Percentiles rank a stretch among this genome's conserved stretches.
These are phyloP conservation scores for Sugiyamaella grinbergsii DNA, from an alignment of 1,139 yeast species.

Conservation along the genomic window DNA sequence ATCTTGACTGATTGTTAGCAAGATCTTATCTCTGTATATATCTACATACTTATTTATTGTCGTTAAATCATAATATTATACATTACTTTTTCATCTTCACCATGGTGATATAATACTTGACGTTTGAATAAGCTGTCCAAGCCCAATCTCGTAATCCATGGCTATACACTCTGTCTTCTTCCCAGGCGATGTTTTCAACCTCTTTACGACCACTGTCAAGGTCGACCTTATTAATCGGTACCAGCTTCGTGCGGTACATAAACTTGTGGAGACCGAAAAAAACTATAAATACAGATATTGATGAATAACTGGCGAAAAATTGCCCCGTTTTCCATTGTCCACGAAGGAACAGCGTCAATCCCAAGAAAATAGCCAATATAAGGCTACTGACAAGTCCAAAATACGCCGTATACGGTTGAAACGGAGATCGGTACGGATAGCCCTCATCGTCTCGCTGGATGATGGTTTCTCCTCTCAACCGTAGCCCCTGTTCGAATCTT, in stretches of 20 bases:
- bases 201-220: slow-evolving; percentile 79
- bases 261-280: slow-evolving; percentile 60
- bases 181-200: slow-evolving; percentile 45
- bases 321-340: slow-evolving; percentile 64
- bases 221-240: slow-evolving; percentile 67
- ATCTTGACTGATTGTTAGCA: slow-evolving; percentile 20
- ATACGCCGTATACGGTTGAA: slow-evolving; percentile 75
- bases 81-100: slow-evolving; percentile 2
- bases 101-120: slow-evolving; percentile 12
- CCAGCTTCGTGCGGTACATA: slow-evolving; percentile 54
- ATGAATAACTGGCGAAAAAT: slow-evolving; percentile 70
- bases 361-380: slow-evolving; percentile 62
- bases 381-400: slow-evolving; percentile 62
- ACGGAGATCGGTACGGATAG: slow-evolving; percentile 74
- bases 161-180: slow-evolving; percentile 42
- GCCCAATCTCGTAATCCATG: slow-evolving; percentile 22
- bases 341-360: slow-evolving; percentile 62
- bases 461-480: slow-evolving; percentile 46
- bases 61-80: slow-evolving; percentile 10
- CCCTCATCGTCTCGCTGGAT: slow-evolving; percentile 38
- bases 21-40: background rate
- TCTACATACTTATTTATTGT: slow-evolving; percentile 5
- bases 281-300: slow-evolving; percentile 55
- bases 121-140: slow-evolving; percentile 17
- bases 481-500: slow-evolving; percentile 69